Evolutionary conservation across 495 filamentous ascomycete genomes (phyloP), one percentile per base, ranked within the genome.

Genomic region (Penicillium lividum): DNA sequence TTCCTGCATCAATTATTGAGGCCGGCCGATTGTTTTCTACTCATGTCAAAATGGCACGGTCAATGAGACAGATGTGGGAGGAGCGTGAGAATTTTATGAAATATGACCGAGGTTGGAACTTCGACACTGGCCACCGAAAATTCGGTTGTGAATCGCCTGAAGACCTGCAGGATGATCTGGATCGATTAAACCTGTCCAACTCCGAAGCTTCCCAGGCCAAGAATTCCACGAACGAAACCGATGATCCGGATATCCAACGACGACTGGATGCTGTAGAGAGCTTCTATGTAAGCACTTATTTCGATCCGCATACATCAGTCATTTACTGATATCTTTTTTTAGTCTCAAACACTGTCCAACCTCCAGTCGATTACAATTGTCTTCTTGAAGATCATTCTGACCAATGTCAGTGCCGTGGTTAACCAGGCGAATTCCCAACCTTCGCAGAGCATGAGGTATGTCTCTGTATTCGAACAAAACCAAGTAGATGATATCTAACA

Each of bases 291-390:
- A 78, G 90, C 80, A 44, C 33, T 22, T 16, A 31, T 5, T 22
- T 54, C 30, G 8, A 18, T 42, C 22, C 51, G 57, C 48, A 54
- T 36, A 40, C 42, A 15, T 8, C 4, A 34, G 51, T 61, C 45
- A 61, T 42, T 45, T 9, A 38, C 68, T 75, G 40, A 77, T 33
- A 58, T 3, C 9, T 45, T 49, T 18, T 30, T 45, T 7, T 63
- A 97, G 91, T 75, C 80, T 67, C 76, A 88, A 46, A 85, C 87
- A 15, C 72, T 98, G 29, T 89, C 92, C 1, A 84, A 96, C 70
- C 77, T 98, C 4, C 94, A 98, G 66, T 97, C 93, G 5, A 75
- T 97, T n/a, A 89, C 96, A 3, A 93, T 98, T 56, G 93, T 98
- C 7, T 81, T 97, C 28, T 80, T 97, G 61, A 97, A 93, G 72